Evolutionary conservation across 495 filamentous ascomycete genomes (phyloP).

Genomic region (Neurospora sp.): DNA sequence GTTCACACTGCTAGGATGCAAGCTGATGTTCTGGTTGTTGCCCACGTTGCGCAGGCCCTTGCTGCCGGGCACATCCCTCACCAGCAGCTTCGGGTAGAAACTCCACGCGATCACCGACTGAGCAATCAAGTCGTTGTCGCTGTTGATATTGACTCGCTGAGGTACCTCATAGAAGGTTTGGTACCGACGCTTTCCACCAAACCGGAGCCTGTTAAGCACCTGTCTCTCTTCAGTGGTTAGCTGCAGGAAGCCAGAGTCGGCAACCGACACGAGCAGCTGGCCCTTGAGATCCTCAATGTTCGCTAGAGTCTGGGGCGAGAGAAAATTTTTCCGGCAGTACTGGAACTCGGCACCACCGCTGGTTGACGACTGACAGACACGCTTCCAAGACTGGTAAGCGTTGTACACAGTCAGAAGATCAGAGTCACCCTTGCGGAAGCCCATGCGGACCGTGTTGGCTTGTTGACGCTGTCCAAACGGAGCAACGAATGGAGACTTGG

Average conservation of each 20-base stretch:
- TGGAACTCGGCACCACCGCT: constrained; percentile 58
- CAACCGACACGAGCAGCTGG: constrained; percentile 71
- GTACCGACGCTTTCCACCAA: constrained; percentile 40
- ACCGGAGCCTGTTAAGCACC: constrained; percentile 48
- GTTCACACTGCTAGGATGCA: constrained; percentile 82
- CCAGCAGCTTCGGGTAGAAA: constrained; percentile 89
- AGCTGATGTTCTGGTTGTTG: constrained; percentile 77
- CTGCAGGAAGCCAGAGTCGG: constrained; percentile 69
- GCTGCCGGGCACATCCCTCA: constrained; percentile 52
- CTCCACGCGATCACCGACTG: constrained; percentile 78
- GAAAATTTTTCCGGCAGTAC: constrained; percentile 88
- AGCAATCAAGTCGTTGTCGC: constrained; percentile 63
- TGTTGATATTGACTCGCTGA: constrained; percentile 58
- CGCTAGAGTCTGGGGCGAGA: constrained; percentile 68
- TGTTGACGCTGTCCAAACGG: constrained; percentile 73
- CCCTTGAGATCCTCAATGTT: constrained; percentile 93
- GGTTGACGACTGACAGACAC: constrained; percentile 52
- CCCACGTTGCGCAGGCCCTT: constrained; percentile 84
- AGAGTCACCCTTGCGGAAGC: constrained; percentile 78
- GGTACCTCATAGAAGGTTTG: constrained; percentile 74
- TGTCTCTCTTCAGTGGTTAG: constrained; percentile 59
- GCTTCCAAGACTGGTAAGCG: constrained; percentile 81
- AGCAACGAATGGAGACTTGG: constrained; percentile 85
- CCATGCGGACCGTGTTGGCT: constrained; percentile 63
- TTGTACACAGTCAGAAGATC: constrained; percentile 90